Evolutionary conservation across 1,139 yeast genomes (phyloP), one percentile per base, ranked within the genome.

Genomic region (Yamadazyma blattariae): DNA sequence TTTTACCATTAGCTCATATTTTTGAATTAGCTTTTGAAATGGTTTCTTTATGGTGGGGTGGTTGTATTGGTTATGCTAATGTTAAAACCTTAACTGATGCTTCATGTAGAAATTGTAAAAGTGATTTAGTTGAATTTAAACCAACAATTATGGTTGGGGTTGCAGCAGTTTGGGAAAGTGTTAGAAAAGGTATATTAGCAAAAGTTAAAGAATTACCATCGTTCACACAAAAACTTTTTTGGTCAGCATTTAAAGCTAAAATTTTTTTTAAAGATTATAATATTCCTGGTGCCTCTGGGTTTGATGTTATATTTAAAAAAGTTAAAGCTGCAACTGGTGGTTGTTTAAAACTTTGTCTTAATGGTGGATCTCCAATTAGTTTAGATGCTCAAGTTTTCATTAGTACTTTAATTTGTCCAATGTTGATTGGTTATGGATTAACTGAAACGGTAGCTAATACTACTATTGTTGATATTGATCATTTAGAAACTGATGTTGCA

Each of bases 71-170:
- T 47, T 92, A 92, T 61, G 98, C 95, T 37, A 82, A 75, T 50
- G 97, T 92, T 46, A 89, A 90, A 66, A 92, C 98, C 21, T 71
- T 94, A 47, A 80, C 95, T 18, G 95, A 86, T 47, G 69, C 74
- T 2, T 86, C 95, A 5, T 79, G 86, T 56, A 82, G 77, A 54
- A 85, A 92, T 65, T 89, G 96, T 67, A 66, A 76, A 41, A 92
- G 96, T 51, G 99, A 92, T 59, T 77, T 92, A 67, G 76, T 76
- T 40, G 89, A 85, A 56, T 87, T 88, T 64, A 75, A 78, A 59
- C 99, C 99, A 42, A 84, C 96, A 9, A 65, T 92, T 48, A 87
- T 92, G 96, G 96, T 89, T 46, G 98, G 96, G 59, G 98, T 94
- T 38, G 97, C 98, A 12, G 96, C 98, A 2, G 97, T 92, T 37